Percentiles rank a stretch among this genome's conserved stretches.
Conservation (phyloP, 345 rosid species). For the Gossypium raimondii region DNA sequence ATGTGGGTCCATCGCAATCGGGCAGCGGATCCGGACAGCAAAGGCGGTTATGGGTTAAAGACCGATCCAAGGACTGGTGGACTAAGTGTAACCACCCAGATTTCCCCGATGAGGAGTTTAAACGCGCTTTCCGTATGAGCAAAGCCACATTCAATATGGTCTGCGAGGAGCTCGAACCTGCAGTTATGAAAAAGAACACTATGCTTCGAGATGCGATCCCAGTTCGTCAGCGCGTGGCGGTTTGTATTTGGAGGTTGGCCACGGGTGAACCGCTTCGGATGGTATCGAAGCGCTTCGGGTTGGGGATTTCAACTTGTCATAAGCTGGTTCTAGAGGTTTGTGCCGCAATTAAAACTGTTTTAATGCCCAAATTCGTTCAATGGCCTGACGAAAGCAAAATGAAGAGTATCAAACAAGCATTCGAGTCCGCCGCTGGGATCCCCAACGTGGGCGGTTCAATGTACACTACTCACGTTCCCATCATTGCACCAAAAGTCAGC, state of each 20-base stretch:
- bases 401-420: not conserved
- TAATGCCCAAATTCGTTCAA: slow-evolving; percentile 5
- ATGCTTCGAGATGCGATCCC: slow-evolving; percentile 26
- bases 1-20: not conserved
- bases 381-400: not conserved
- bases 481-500: not conserved
- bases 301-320: slow-evolving; percentile 10
- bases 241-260: slow-evolving; percentile 11
- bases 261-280: slow-evolving; percentile 13
- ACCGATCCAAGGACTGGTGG: slow-evolving; percentile 61
- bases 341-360: not conserved
- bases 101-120: slow-evolving; percentile 6
- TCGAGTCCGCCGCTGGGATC: not conserved
- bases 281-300: slow-evolving; percentile 8
- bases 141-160: slow-evolving; percentile 28
- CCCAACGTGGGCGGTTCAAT: slow-evolving; percentile 11
- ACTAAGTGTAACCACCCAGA: slow-evolving; percentile 38
- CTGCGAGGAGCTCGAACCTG: slow-evolving; percentile 43
- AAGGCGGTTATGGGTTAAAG: slow-evolving; percentile 31
- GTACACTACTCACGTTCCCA: slow-evolving; percentile 7
- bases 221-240: slow-evolving; percentile 13
- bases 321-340: slow-evolving; percentile 12
- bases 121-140: not conserved
- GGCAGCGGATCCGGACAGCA: slow-evolving; percentile 22
- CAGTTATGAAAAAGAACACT: slow-evolving; percentile 50